Evolutionary conservation across 257 asterid species (phyloP).

Genomic region (Scutellaria minor): DNA sequence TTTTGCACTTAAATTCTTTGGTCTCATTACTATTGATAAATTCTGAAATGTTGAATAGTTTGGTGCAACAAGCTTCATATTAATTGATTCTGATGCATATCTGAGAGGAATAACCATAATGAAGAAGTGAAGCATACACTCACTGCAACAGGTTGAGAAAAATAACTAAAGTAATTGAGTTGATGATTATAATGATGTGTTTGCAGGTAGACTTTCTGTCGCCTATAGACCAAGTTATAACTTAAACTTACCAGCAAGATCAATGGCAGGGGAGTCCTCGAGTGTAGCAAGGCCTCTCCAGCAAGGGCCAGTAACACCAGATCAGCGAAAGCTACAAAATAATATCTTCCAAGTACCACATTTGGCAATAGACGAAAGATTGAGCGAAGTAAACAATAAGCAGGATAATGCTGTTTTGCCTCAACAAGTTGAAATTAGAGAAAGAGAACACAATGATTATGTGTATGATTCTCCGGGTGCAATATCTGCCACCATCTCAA

Average conservation of each 20-base stretch:
- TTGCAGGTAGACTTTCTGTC: conserved; percentile 53
- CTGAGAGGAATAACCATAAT: background rate
- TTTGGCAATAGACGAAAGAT: conserved; percentile 35
- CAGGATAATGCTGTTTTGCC: conserved; percentile 39
- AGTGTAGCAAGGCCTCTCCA: conserved; percentile 40
- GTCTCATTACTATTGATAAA: background rate
- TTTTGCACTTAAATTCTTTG: conserved; percentile 15
- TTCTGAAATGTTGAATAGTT: background rate
- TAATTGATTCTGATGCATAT: conserved; percentile 4
- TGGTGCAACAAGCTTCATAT: background rate
- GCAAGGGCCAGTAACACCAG: conserved; percentile 65
- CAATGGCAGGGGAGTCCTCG: conserved; percentile 45
- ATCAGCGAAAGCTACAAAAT: conserved; percentile 43
- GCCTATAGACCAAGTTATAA: conserved; percentile 41
- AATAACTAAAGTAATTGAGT: conserved; percentile 1
- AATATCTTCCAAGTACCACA: conserved; percentile 37
- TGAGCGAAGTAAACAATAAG: conserved; percentile 41
- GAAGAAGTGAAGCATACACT: background rate
- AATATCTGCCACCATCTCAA: conserved; percentile 37
- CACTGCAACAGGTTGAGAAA: background rate
- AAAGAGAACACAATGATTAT: conserved; percentile 33
- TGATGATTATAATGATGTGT: conserved; percentile 32
- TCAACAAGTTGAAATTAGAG: conserved; percentile 38
- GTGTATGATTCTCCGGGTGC: conserved; percentile 35
- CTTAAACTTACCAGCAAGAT: conserved; percentile 42